Base-by-base conservation (phyloP, 768 basidiomycete genomes). In the Macrocybe gigantea region DNA sequence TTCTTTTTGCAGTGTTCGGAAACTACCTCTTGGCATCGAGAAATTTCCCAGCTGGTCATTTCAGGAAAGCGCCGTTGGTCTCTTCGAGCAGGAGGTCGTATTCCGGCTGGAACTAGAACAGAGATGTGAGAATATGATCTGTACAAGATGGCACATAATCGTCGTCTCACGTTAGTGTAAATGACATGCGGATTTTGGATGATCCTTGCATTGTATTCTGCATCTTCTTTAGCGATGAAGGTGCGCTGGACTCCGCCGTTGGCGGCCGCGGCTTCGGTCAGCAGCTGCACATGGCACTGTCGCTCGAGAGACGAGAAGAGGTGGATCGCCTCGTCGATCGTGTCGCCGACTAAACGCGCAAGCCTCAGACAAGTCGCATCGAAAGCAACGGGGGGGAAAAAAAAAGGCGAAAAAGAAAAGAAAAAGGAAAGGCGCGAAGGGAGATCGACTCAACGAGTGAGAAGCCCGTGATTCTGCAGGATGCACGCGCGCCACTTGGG, bases 271-370 rank as follows among this genome's bases (percentile, higher is more conserved):
- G 71, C 65, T 34, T 72, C 70, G 10, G 68, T 69, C 46, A 76
- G 57, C 5, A 78, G 63, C 53, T 73, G 72, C 31, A 72, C 71
- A 45, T 75, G 68, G 56, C 76, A 78, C 5, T 68, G 63, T 39
- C 68, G 66, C 53, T 78, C 76, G 40, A 74, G 56, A 13, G 68
- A 60, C 29, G 64, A 64, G 53, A 71, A 74, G 46, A 71, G 66
- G 55, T 66, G 61, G 8, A 71, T 64, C 14, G 72, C 68, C 33
- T 69, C 71, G 48, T 75, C 73, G 38, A 75, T 69, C 5, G 71
- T 64, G 13, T 62, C 45, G 1, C 68, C 67, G 7, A 68, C 73
- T 51, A 66, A 53, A 30, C 7, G 1, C 3, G 7, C 5, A 38
- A 44, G 14, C 49, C 44, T n/a, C n/a, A n/a, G n/a, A n/a, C n/a